Base-by-base conservation (phyloP, 2,329 filamentous ascomycete species). In the Ophiostoma perfectum region DNA sequence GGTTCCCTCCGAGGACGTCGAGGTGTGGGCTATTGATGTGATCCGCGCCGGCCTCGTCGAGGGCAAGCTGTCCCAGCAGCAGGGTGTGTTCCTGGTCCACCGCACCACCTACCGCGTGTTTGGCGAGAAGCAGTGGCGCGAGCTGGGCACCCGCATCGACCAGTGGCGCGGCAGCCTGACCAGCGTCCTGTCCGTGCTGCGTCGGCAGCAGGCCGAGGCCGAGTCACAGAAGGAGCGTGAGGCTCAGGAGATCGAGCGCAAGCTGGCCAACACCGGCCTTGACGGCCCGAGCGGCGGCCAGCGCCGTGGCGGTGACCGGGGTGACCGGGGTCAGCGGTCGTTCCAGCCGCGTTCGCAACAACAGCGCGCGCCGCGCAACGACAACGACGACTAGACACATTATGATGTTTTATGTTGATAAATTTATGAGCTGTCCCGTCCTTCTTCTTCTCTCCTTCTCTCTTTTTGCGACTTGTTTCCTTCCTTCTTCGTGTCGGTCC, bases 21-120 rank as follows among this genome's bases (percentile, higher is more conserved):
- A 99, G 84, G 90, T 94, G 85, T 99, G 95, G 95, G 92, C 96
- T 73, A 99, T 99, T 76, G 95, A 99, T 78, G 93, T 96, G 74
- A 97, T 99, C 80, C 92, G 95, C 73, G 92, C 93, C 64, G 93
- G 93, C 45, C 88, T 99, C 49, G 92, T 99, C 66, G 95, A 99
- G 83, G 95, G 95, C 77, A 96, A 96, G 81, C 88, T 99, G 74
- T 95, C 91, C 70, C 95, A 99, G 82, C 86, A 94, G 78, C 93
- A 92, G 78, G 87, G 92, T 78, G 91, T 94, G 72, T 98, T 99
- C 85, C 85, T 97, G 67, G 92, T 99, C 71, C 95, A 99, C 84
- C 89, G 95, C 78, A 92, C 92, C 75, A 97, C 93, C 70, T 97
- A 98, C 85, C 90, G 95, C 71, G 93, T 97, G 67, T 99, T 99